Conservation (phyloP, 305 asterid species). For the Solanum hybrid region DNA sequence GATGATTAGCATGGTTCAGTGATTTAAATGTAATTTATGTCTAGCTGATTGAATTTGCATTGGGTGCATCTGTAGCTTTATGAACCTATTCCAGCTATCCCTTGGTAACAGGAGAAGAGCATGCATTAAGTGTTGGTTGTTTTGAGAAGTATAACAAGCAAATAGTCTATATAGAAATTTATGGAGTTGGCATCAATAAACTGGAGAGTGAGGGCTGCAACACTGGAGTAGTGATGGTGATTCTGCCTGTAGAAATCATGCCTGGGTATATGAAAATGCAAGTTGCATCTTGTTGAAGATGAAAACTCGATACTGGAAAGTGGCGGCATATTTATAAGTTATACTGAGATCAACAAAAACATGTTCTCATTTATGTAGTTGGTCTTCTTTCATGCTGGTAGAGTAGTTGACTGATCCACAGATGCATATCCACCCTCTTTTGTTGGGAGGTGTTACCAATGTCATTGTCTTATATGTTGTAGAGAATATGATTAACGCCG, state of each 20-base stretch:
- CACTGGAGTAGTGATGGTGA: neutral
- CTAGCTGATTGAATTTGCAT: neutral
- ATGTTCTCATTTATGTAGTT: neutral
- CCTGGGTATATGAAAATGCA: neutral
- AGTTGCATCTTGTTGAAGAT: neutral
- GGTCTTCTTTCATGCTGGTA: neutral
- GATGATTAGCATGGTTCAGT: neutral
- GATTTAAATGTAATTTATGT: neutral
- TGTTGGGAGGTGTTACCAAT: neutral
- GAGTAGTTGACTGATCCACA: neutral
- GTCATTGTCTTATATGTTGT: neutral
- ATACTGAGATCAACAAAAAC: neutral
- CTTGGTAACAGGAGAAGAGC: neutral
- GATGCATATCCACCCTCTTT: neutral
- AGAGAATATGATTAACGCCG: neutral
- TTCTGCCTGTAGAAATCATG: neutral
- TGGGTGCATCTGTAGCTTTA: neutral
- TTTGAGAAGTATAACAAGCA: neutral
- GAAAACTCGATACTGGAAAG: neutral
- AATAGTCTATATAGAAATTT: neutral
- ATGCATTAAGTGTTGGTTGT: neutral
- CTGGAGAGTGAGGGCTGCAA: neutral
- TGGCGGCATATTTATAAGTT: neutral
- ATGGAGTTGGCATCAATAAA: neutral
- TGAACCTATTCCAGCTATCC: neutral